Base-by-base conservation (phyloP, 352 stramenopile genomes). In the Phytophthora europaea region DNA sequence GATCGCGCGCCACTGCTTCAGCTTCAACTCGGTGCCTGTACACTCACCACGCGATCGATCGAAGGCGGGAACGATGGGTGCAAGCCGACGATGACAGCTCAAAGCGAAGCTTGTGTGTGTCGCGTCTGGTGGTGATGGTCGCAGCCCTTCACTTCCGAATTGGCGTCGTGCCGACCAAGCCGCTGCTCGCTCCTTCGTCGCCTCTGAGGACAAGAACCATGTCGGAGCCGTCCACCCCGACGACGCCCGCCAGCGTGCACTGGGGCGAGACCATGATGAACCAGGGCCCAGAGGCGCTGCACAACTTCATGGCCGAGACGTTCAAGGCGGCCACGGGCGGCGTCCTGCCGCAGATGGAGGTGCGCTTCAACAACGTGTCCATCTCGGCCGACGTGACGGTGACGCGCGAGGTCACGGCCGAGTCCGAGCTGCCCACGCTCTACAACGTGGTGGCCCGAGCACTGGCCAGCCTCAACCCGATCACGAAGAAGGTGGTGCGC, bases 361-460 rank as follows among this genome's bases (percentile, higher is more conserved):
- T 79, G 33, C 70, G 75, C 38, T 76, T 73, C 67, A 51, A 64
- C 36, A 63, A 75, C n/a, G 34, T 75, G 34, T 72, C 64, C n/a
- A 58, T 88, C 48, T 58, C 78, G 36, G 78, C 78, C 22, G 62
- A 75, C 31, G 33, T 75, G 12, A 57, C 52, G 20, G 61, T 75
- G 20, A 64, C 80, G 6, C 5, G 43, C 38, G 67, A 75, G 12
- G 64, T 75, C 12, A 75, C 50, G 8, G 38, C 57, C 36, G 58
- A 73, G 36, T 65, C 68, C 9, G 79, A 83, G 58, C 72, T 88
- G 23, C 76, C 81, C 16, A 87, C 79, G 38, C 61, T 87, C 87
- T 59, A 55, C 55, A 71, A 71, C 26, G 34, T 55, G 5, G 40
- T 70, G 28, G 54, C 53, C 2, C 53, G 54, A 0, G 20, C 40